Percentiles rank a stretch among this genome's conserved stretches.
Conservation (phyloP, 176 grass and related monocot genomes). For the Guadua angustifolia region DNA sequence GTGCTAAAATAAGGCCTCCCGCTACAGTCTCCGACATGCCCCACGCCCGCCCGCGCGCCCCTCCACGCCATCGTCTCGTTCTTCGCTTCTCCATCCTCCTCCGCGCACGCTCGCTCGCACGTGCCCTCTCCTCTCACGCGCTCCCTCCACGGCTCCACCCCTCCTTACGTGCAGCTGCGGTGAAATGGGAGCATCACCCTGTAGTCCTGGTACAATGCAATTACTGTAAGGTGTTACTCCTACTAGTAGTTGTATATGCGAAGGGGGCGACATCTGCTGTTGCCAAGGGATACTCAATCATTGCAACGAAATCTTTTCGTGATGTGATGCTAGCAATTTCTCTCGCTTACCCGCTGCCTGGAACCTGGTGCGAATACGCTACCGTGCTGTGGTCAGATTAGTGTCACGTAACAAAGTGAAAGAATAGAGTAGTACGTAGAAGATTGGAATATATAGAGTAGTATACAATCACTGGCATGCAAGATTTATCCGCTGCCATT, state of each 20-base stretch:
- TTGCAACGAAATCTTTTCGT: background rate
- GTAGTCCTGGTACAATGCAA: background rate
- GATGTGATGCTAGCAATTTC: background rate
- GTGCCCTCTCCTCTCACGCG: background rate
- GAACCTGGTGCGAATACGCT: background rate
- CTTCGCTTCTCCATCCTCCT: background rate
- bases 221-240: background rate
- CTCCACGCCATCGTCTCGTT: constrained; percentile 38
- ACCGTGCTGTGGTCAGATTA: background rate
- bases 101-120: constrained; percentile 12
- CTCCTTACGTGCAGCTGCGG: background rate
- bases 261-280: background rate
- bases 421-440: no score
- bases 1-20: background rate
- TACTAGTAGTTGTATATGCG: no score
- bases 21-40: constrained; percentile 56
- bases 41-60: constrained; percentile 44
- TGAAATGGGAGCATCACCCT: background rate
- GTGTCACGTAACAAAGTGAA: background rate
- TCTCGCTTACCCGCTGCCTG: background rate
- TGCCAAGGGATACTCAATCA: constrained; percentile 16
- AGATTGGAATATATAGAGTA: no score
- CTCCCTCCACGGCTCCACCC: background rate
- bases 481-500: background rate
- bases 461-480: background rate